Conservation (phyloP, 2,329 filamentous ascomycete genomes). For the Hypoxylon sp. region DNA sequence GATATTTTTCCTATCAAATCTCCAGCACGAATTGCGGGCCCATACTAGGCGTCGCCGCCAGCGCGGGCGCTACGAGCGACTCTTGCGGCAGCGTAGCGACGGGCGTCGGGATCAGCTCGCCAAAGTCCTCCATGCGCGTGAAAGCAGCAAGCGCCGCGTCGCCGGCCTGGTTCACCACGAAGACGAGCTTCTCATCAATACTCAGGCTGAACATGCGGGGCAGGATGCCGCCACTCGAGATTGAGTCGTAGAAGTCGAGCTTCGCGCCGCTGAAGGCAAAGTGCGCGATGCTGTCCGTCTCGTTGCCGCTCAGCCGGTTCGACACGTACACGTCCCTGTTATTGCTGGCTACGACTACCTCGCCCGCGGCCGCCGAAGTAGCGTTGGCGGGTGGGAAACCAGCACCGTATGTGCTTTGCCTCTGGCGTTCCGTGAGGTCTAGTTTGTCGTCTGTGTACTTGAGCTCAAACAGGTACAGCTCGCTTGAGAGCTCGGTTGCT, state of each 20-base stretch:
- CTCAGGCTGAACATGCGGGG: constrained; percentile 63
- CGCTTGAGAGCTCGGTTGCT: constrained; percentile 60
- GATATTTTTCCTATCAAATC: constrained; percentile 28
- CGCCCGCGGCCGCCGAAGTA: constrained; percentile 58
- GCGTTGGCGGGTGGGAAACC: constrained; percentile 52
- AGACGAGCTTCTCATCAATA: constrained; percentile 52
- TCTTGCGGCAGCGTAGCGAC: constrained; percentile 35
- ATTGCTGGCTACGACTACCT: constrained; percentile 57
- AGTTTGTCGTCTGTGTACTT: constrained; percentile 54
- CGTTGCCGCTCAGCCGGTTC: constrained; percentile 61
- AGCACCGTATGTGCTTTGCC: constrained; percentile 57
- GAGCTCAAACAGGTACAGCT: constrained; percentile 58
- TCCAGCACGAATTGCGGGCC: constrained; percentile 50
- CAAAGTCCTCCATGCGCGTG: constrained; percentile 43
- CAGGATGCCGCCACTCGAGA: constrained; percentile 45
- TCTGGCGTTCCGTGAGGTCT: constrained; percentile 53
- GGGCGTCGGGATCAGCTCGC: constrained; percentile 40
- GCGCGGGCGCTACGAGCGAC: constrained; percentile 33
- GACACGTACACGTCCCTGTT: constrained; percentile 62
- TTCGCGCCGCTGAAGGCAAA: constrained; percentile 52
- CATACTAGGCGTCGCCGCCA: constrained; percentile 26
- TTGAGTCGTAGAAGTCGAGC: constrained; percentile 41
- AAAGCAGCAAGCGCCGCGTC: constrained; percentile 56
- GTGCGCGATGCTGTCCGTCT: constrained; percentile 61
- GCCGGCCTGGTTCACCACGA: constrained; percentile 62